Percentiles rank a stretch among this genome's conserved stretches.
Conservation (phyloP, 2,329 filamentous ascomycete species). For the Sclerotinia spermophila region DNA sequence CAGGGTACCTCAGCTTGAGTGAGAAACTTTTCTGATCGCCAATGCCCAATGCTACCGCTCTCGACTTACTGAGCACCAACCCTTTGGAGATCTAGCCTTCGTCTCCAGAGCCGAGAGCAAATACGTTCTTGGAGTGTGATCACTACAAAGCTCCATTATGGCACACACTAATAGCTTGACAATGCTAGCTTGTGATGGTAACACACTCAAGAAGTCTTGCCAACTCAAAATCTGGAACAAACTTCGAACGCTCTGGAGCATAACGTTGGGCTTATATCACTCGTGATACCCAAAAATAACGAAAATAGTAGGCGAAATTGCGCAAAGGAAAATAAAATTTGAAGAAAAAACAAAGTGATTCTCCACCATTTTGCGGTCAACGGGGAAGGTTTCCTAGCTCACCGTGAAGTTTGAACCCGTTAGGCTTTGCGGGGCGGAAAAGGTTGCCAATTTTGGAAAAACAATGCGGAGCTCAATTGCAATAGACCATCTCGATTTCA, state of each 20-base stretch:
- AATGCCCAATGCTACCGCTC: neutral
- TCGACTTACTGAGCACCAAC: neutral
- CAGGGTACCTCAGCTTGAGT: neutral
- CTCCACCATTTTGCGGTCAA: slow-evolving; percentile 15
- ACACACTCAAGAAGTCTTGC: neutral
- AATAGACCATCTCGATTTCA: neutral
- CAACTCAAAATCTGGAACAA: slow-evolving; percentile 14
- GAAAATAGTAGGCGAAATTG: neutral
- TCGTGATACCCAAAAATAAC: slow-evolving; percentile 1
- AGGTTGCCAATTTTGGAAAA: slow-evolving; percentile 3
- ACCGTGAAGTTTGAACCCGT: slow-evolving; percentile 1
- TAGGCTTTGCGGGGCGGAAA: slow-evolving; percentile 4
- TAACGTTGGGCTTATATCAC: neutral
- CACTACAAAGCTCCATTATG: slow-evolving; percentile 9
- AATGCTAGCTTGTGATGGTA: neutral
- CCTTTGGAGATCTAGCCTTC: neutral
- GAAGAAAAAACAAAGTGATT: neutral
- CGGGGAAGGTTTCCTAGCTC: slow-evolving; percentile 1
- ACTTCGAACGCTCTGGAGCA: slow-evolving; percentile 11
- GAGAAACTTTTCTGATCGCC: neutral
- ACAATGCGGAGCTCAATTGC: slow-evolving; percentile 8
- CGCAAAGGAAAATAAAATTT: neutral
- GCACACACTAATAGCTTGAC: slow-evolving; percentile 3
- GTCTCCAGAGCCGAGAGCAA: neutral
- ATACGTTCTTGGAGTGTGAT: neutral